Base-by-base conservation (phyloP, 2,329 filamentous ascomycete species). In the Nemania sp. region DNA sequence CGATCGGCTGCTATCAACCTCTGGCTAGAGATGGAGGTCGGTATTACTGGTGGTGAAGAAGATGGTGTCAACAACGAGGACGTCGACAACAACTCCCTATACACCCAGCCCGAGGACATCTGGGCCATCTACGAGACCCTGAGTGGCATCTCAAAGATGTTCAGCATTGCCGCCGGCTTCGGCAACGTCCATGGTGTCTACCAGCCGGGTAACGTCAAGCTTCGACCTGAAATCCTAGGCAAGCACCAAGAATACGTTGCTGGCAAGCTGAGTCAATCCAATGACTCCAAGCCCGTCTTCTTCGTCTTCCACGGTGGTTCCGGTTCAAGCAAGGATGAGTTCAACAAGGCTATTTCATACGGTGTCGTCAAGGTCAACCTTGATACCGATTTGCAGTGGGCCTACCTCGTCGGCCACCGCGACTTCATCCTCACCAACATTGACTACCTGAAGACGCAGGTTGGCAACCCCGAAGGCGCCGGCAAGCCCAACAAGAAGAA, bases 401-500 rank as follows among this genome's bases (percentile, higher is more conserved):
- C 93, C 56, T 99, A 97, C 83, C 83, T 94, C 64, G 78, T 79
- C 59, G 94, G 94, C 78, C 89, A 97, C 79, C 90, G 94, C 62
- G 93, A 99, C 80, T 99, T 91, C 81, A 82, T 97, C 72, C 76
- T 91, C 70, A 89, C 85, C 74, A 97, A 97, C 84, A 92, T 96
- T 80, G 93, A 96, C 68, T 99, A 97, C 82, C 78, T 99, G 66
- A 78, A 83, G 78, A 85, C 81, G 57, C 83, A 90, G 70, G 88
- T 99, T 65, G 94, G 94, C 69, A 99, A 97, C 84, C 93, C 93
- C 63, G 92, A 97, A 45, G 92, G 93, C 57, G 86, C 85, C 17
- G 90, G 96, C 80, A 97, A 97, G 88, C 93, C 94, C 71, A 99
- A 99, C 86, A 99, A 99, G 90, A 97, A 97, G 80, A 87, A 80